Base-by-base conservation (phyloP, 129 eudicot genomes). In the Flaveria sonorensis region DNA sequence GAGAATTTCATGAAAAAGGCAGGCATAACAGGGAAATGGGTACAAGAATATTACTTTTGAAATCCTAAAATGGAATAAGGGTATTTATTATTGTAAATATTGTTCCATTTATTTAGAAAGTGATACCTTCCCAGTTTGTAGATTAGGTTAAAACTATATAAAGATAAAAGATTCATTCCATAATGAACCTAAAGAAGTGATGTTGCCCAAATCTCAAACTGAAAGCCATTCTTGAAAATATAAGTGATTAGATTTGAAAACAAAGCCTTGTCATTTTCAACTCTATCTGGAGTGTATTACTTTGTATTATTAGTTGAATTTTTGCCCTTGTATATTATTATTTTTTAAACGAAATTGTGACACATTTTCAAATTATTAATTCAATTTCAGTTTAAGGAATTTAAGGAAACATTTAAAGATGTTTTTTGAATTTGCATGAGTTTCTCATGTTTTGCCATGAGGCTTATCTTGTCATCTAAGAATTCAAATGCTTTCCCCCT, bases 201-300 rank as follows among this genome's bases (percentile, higher is more conserved):
- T 63, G 69, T 64, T 64, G 36, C 42, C 40, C 40, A 36, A 4
- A 36, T 36, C 40, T 36, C 40, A 23, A 60, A 24, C 30, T 60
- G 69, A 45, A 59, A 73, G 43, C 23, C 64, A 1, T 47, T 47
- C 59, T 75, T 62, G 61, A 74, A 61, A 64, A 46, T 45, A 45
- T n/a, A 47, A 64, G 65, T 5, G 52, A 75, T 18, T 47, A 64
- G 67, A 77, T 77, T 77, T 77, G 74, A 81, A 81, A 81, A 43
- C 52, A 55, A 66, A 81, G 84, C 75, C 71, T 66, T 81, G 84
- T 74, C 84, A 81, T 74, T 81, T 67, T 81, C 84, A 80, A 73
- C 75, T 66, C 70, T 60, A 71, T 32, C 60, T 39, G 3, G 68
- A 77, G 13, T 28, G 76, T 43, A 26, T 72, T 73, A 63, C 61